Conservation (phyloP, 495 filamentous ascomycete genomes). For the Penicillium psychrofluorescens region DNA sequence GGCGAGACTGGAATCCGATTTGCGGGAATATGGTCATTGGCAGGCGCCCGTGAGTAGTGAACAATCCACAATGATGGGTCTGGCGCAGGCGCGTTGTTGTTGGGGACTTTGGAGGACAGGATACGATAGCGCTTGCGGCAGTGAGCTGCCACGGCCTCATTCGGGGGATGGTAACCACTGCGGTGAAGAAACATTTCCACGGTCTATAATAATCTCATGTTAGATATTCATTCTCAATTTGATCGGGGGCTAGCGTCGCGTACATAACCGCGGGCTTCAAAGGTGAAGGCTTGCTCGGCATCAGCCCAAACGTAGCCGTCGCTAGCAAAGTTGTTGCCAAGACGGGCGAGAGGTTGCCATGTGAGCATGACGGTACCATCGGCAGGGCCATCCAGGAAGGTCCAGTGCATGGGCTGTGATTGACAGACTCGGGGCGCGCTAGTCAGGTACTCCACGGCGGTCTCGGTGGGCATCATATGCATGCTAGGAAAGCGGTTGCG, state of each 20-base stretch:
- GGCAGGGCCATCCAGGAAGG: slow-evolving; percentile 71
- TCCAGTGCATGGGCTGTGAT: slow-evolving; percentile 78
- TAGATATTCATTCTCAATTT: not conserved
- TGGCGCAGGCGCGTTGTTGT: slow-evolving; percentile 44
- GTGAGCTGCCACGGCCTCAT: slow-evolving; percentile 65
- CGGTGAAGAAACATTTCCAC: slow-evolving; percentile 82
- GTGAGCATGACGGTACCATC: slow-evolving; percentile 77
- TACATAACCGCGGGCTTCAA: slow-evolving; percentile 73
- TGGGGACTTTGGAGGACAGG: slow-evolving; percentile 51
- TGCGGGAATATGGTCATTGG: slow-evolving; percentile 59
- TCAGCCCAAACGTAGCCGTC: slow-evolving; percentile 91
- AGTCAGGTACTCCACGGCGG: slow-evolving; percentile 69
- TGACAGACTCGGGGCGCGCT: slow-evolving; percentile 73
- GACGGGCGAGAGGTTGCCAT: slow-evolving; percentile 70
- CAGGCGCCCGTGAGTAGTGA: slow-evolving; percentile 78
- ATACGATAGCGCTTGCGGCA: slow-evolving; percentile 79
- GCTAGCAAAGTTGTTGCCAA: slow-evolving; percentile 66
- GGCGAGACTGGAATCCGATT: slow-evolving; percentile 52
- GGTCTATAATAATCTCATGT: slow-evolving; percentile 26
- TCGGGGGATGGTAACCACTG: slow-evolving; percentile 62
- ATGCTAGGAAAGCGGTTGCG: slow-evolving; percentile 64
- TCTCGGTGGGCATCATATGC: slow-evolving; percentile 56
- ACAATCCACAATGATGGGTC: slow-evolving; percentile 87
- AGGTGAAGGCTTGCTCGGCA: slow-evolving; percentile 60
- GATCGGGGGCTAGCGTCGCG: slow-evolving; percentile 15